Percentiles rank a stretch among this genome's conserved stretches.
phyloP scores from a whole-genome alignment of 768 basidiomycete species.

The Filobasidium wieringae region DNA sequence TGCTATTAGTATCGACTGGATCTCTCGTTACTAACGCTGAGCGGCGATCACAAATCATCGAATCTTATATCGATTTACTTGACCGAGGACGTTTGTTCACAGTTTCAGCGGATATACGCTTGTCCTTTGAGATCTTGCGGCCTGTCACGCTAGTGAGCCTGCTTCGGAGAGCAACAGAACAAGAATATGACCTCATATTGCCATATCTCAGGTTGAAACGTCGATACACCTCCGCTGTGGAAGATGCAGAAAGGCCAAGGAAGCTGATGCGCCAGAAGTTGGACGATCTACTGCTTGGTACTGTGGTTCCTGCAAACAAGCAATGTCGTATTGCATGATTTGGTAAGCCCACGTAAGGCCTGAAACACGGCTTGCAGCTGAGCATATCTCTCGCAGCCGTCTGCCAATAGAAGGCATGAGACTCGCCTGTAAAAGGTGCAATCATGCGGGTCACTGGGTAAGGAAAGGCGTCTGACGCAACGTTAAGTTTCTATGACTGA shows the following conservation, averaged over 20 bases:
- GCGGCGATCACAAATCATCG: slow-evolving; percentile 1
- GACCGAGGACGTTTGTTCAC: slow-evolving; percentile 8
- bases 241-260: slow-evolving; percentile 6
- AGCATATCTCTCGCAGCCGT: background rate
- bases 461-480: background rate
- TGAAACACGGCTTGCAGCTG: background rate
- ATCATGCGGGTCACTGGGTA: slow-evolving; percentile 8
- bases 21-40: background rate
- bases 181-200: background rate
- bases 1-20: background rate
- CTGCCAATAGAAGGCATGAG: background rate
- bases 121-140: background rate
- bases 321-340: slow-evolving; percentile 6
- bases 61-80: slow-evolving; percentile 10
- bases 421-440: background rate
- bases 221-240: slow-evolving; percentile 9
- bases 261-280: background rate
- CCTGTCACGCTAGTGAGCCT: slow-evolving; percentile 8
- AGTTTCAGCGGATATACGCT: slow-evolving; percentile 5
- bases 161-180: too few relatives aligned
- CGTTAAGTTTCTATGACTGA: background rate
- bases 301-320: slow-evolving; percentile 9
- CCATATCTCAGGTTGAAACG: slow-evolving; percentile 3
- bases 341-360: slow-evolving; percentile 11
- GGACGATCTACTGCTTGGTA: slow-evolving; percentile 2